Evolutionary conservation across 225 moss, liverwort and hornwort species (phyloP).

Genomic region (Sphagnum contortum): DNA sequence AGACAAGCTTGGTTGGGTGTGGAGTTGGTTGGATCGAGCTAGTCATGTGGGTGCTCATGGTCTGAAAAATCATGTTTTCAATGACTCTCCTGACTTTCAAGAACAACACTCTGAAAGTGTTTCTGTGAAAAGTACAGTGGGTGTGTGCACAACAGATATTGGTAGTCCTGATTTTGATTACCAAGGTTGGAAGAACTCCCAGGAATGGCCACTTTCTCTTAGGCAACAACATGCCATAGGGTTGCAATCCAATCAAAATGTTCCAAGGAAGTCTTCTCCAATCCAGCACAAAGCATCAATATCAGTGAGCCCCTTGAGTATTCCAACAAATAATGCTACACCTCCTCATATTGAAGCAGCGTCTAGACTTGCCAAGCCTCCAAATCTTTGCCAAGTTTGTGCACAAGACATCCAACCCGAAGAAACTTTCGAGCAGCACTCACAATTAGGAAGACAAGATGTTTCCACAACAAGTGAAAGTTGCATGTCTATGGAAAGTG

Average conservation of each 20-base stretch:
- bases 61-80: conserved; percentile 25
- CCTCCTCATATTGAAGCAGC: too few species aligned
- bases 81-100: conserved; percentile 15
- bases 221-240: conserved; percentile 38
- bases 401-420: neutral
- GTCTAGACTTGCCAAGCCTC: neutral
- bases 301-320: too few species aligned
- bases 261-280: conserved; percentile 8
- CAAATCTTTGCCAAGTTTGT: neutral
- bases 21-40: conserved; percentile 45
- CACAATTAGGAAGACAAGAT: conserved; percentile 8
- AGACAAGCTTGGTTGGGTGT: conserved; percentile 46
- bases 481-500: conserved; percentile 8
- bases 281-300: conserved; percentile 5
- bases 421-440: neutral
- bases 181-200: conserved; percentile 29
- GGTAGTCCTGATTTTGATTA: conserved; percentile 15
- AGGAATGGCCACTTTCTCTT: conserved; percentile 37
- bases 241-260: conserved; percentile 10
- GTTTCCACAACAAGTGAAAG: conserved; percentile 18
- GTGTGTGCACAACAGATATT: conserved; percentile 29
- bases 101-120: conserved; percentile 18
- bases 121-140: conserved; percentile 34
- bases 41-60: conserved; percentile 33
- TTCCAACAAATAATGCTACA: too few species aligned